phyloP scores from a whole-genome alignment of 179 eudicot genomes.

The Carnegiea gigantea region DNA sequence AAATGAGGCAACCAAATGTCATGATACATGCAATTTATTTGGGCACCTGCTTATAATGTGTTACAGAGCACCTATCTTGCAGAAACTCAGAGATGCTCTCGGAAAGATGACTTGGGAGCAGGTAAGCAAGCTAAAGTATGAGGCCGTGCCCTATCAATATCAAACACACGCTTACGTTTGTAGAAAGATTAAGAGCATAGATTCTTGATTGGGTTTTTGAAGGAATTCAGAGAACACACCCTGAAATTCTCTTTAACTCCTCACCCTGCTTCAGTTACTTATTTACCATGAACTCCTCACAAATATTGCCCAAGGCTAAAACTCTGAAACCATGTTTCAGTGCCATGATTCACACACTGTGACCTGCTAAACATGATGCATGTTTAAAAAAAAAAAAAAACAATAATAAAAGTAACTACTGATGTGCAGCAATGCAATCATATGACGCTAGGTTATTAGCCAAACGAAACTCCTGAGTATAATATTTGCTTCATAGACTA shows the following conservation, averaged over 20 bases:
- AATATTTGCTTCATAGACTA: background rate
- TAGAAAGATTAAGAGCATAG: background rate
- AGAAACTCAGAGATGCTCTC: background rate
- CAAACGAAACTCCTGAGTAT: background rate
- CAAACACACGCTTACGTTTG: background rate
- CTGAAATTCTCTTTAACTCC: background rate
- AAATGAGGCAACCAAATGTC: constrained; percentile 8
- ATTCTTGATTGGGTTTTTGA: background rate
- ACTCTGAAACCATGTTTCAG: background rate
- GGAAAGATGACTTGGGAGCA: background rate
- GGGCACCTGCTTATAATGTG: background rate
- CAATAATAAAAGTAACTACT: background rate
- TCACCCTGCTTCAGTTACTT: background rate
- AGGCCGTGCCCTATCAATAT: background rate
- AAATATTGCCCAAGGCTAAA: background rate
- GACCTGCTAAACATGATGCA: background rate
- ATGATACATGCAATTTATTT: background rate
- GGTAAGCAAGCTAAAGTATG: background rate
- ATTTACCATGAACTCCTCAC: background rate
- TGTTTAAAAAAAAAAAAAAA: no score
- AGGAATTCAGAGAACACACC: background rate
- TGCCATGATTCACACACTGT: background rate
- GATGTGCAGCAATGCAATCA: background rate
- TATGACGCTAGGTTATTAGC: background rate
- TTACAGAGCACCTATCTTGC: background rate